phyloP scores from a whole-genome alignment of 345 rosid genomes.

The Hibiscus trionum region DNA sequence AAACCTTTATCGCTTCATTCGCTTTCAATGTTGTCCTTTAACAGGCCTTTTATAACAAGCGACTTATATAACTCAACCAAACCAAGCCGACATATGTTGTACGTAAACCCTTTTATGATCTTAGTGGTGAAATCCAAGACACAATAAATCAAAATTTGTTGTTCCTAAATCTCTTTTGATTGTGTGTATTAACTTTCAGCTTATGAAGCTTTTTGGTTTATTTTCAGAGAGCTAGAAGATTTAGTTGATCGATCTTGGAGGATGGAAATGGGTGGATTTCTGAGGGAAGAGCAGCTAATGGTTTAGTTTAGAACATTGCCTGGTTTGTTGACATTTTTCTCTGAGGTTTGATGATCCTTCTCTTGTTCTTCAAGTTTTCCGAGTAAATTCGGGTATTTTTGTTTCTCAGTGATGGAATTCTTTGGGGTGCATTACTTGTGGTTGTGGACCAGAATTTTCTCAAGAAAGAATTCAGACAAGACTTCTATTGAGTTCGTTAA shows the following conservation, averaged over 20 bases:
- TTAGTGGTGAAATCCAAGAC: constrained; percentile 1
- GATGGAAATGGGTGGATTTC: constrained; percentile 83
- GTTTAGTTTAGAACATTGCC: constrained; percentile 19
- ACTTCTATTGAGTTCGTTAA: background rate
- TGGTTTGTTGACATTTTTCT: background rate
- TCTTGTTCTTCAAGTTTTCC: background rate
- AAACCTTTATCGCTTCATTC: background rate
- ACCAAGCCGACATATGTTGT: constrained; percentile 2
- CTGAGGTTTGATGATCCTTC: constrained; percentile 19
- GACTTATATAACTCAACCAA: background rate
- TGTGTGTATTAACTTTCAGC: background rate
- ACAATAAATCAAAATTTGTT: constrained; percentile 11
- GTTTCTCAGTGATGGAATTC: background rate
- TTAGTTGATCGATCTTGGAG: constrained; percentile 87
- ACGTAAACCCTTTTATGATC: background rate
- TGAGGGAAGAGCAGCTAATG: constrained; percentile 46
- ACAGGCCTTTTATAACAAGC: background rate
- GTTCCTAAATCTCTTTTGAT: background rate
- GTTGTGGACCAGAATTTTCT: constrained; percentile 2
- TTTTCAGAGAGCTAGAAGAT: constrained; percentile 57
- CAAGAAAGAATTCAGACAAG: constrained; percentile 10
- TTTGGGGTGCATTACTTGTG: constrained; percentile 5
- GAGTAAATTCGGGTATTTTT: background rate
- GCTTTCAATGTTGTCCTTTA: background rate
- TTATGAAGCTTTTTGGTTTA: constrained; percentile 3